Evolutionary conservation across 2,329 filamentous ascomycete species (phyloP), one percentile per base, ranked within the genome.

Genomic region (Rosellinia necatrix): DNA sequence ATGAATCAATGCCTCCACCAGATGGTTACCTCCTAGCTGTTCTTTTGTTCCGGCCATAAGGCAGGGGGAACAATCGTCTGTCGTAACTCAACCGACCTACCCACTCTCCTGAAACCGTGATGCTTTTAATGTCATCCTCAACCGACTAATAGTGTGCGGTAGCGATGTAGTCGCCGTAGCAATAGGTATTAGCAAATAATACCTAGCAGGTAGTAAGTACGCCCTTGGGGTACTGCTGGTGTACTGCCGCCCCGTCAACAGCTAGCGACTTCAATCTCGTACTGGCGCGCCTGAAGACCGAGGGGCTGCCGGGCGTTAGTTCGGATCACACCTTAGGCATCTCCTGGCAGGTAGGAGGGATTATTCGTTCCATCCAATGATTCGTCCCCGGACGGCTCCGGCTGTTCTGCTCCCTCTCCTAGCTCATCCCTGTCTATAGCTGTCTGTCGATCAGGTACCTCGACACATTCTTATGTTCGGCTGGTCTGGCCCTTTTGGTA

Each of bases 21-120:
- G n/a, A n/a, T n/a, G n/a, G n/a, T n/a, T n/a, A n/a, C n/a, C n/a
- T n/a, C 8, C 35, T 38, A 15, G 35, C 22, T 38, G n/a, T 34
- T 15, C 13, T 34, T 49, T 17, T 22, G 25, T 9, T 29, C 37
- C 49, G 49, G 49, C 49, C 29, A 21, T 30, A 47, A 25, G 24
- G 32, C n/a, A n/a, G 24, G 24, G 19, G 12, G 7, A 32, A 40
- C 19, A 34, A 27, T 41, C 24, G 13, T 19, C 27, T 25, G 10
- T 35, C 43, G 35, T 50, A n/a, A n/a, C n/a, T n/a, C n/a, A n/a
- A n/a, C n/a, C n/a, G n/a, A n/a, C n/a, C n/a, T n/a, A n/a, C n/a
- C 56, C 56, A 58, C 56, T 24, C 19, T 43, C 27, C 47, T 58
- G 56, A 55, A 58, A 58, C 56, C 21, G 47, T 38, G 41, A 42